Evolutionary conservation across 2,329 filamentous ascomycete species (phyloP), one percentile per base, ranked within the genome.

Genomic region (Alternaria metachromatica): DNA sequence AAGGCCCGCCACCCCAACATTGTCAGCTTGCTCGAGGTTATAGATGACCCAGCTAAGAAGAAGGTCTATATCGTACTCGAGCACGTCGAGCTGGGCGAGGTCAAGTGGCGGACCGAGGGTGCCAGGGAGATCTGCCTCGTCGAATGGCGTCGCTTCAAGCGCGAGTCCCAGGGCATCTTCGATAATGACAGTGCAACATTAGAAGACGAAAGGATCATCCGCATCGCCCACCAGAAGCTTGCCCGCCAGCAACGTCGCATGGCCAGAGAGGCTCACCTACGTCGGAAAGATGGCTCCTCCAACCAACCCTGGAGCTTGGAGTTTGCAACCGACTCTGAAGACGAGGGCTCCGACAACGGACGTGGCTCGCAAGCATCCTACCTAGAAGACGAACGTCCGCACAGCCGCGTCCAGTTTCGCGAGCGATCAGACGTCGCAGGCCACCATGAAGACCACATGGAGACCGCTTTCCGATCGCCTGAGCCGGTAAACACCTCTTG

Each of bases 11-110:
- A 99, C 80, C 91, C 93, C n/a, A 97, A 99, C 76, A 93, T 99
- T 44, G 96, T 99, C 66, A 94, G 93, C 72, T 85, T 99, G 43
- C 87, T 98, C 67, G 96, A 99, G 82, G 94, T 99, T 74, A 98
- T 99, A 73, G 96, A 99, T 78, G 96, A 99, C 78, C 95, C 95
- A 2, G 93, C 94, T 74, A 89, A 94, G 62, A 96, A 96, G 83
- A 99, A 99, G 82, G 97, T 99, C 66, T 99, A 99, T 82, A 95
- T 99, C 82, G 93, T 98, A 20, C 87, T 99, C 46, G 96, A 99
- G 80, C 95, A 95, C 80, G 94, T 97, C 60, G 93, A 97, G 78
- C 87, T 95, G 44, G 95, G 96, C 55, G 96, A 99, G 81, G 93
- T 99, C 61, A 87, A 93, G 51, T 99, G 96, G 96, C 89, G 96